Evolutionary conservation across 257 asterid genomes (phyloP), one percentile per base, ranked within the genome.

Genomic region (Scutellaria barbata): DNA sequence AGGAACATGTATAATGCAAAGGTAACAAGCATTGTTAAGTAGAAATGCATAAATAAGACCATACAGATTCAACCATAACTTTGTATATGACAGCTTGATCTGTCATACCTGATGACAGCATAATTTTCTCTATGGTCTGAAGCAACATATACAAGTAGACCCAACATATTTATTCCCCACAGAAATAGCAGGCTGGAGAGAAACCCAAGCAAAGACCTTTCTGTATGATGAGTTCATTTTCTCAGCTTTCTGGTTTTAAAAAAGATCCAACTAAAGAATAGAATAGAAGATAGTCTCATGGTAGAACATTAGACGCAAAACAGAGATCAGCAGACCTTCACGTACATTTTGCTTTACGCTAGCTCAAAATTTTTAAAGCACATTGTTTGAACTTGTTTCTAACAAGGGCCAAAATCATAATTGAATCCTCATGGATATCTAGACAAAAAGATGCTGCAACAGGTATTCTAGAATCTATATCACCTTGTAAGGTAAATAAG

Each of bases 1-100:
- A 70, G 66, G 8, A 45, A 58, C 66, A 51, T 43, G 8, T 37
- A 22, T 1, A 6, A 14, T 33, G 35, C 18, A 33, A 1, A 20
- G 14, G 50, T 30, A 30, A 37, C 35, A 68, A 67, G 50, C 57
- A 61, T 77, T 43, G 61, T 47, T 62, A 16, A n/a, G 69, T 71
- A 43, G 37, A 67, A 11, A 46, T 37, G 42, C 8, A 14, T 45
- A 63, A 11, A 16, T 16, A 47, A 76, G 35, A 30, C 35, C 35
- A 30, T 30, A 30, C 35, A 30, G 35, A 30, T 30, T 64, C 56
- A 72, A 39, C 9, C 11, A 25, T n/a, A 73, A 41, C 3, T 4
- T 30, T 30, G 35, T 30, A 30, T 4, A 3, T 30, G 35, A 30
- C 35, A 30, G 35, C 35, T 30, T 30, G 35, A 30, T 30, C 35